These are phyloP conservation scores for Sanghuangporus sanghuang DNA, from an alignment of 1,284 basidiomycete genomes.

Conservation along the genomic window DNA sequence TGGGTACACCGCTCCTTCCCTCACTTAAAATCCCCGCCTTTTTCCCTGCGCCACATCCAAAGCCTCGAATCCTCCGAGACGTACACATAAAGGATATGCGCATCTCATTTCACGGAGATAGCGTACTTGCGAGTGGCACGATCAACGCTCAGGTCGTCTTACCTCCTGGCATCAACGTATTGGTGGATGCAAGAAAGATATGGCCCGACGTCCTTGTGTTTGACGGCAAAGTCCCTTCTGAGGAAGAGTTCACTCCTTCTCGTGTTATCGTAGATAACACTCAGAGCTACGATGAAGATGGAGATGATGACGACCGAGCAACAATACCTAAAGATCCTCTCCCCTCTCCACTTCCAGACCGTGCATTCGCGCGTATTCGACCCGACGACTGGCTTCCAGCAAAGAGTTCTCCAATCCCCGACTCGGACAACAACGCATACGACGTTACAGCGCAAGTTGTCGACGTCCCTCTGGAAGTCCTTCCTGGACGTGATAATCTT, in stretches of 20 bases:
- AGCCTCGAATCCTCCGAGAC: conserved; percentile 58
- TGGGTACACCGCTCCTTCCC: conserved; percentile 50
- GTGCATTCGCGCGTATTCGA: conserved; percentile 67
- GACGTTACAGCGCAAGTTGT: conserved; percentile 56
- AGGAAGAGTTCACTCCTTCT: conserved; percentile 16
- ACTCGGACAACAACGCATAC: conserved; percentile 35
- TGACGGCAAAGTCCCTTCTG: conserved; percentile 56
- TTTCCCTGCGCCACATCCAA: conserved; percentile 60
- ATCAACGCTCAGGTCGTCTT: conserved; percentile 60
- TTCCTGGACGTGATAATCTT: conserved; percentile 66
- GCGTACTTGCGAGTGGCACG: conserved; percentile 59
- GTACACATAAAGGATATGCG: conserved; percentile 73
- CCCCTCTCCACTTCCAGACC: conserved; percentile 57
- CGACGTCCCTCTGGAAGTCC: conserved; percentile 67
- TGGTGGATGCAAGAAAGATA: conserved; percentile 53
- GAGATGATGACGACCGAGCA: conserved; percentile 13
- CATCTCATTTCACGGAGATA: conserved; percentile 41
- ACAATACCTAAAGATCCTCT: conserved; percentile 42
- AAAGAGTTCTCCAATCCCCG: conserved; percentile 30
- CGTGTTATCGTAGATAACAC: neutral
- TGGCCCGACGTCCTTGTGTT: conserved; percentile 72
- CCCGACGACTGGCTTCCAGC: conserved; percentile 65
- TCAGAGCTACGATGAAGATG: neutral
- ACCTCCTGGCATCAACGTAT: conserved; percentile 59
- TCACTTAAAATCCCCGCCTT: conserved; percentile 39